A percentile compares a stretch with the other conserved stretches of the same genome.
Conservation (phyloP, 2,329 filamentous ascomycete genomes). For the Plectosphaerella cucumerina region DNA sequence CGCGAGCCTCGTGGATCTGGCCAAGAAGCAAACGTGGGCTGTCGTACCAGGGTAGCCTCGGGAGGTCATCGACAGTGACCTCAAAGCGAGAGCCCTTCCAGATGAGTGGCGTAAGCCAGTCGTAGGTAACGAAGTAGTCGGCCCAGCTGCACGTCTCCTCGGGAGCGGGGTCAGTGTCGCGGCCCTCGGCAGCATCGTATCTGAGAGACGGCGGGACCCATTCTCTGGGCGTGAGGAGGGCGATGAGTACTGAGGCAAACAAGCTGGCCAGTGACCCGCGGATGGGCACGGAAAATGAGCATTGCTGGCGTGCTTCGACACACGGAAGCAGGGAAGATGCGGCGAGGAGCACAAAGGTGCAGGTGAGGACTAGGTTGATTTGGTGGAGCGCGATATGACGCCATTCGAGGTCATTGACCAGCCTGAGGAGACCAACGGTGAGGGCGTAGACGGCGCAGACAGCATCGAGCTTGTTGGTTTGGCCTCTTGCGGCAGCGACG, state of each 20-base stretch:
- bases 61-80: slow-evolving; percentile 43
- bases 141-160: slow-evolving; percentile 53
- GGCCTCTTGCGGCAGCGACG: slow-evolving; percentile 26
- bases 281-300: slow-evolving; percentile 18
- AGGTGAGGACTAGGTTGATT: slow-evolving; percentile 39
- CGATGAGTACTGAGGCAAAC: slow-evolving; percentile 30
- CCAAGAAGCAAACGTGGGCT: slow-evolving; percentile 44
- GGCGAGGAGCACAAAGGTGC: slow-evolving; percentile 29
- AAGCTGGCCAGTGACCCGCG: slow-evolving; percentile 31
- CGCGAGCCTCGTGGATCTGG: slow-evolving; percentile 37
- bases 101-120: slow-evolving; percentile 45
- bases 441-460: slow-evolving; percentile 35
- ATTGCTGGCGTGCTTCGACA: slow-evolving; percentile 29
- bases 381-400: slow-evolving; percentile 43
- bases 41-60: slow-evolving; percentile 50
- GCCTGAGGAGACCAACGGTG: slow-evolving; percentile 37
- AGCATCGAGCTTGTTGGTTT: slow-evolving; percentile 31
- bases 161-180: slow-evolving; percentile 34
- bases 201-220: slow-evolving; percentile 42
- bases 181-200: slow-evolving; percentile 31
- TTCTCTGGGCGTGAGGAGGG: slow-evolving; percentile 42
- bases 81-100: slow-evolving; percentile 40
- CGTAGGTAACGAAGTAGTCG: slow-evolving; percentile 45
- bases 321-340: slow-evolving; percentile 38
- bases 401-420: slow-evolving; percentile 37